Percentiles rank a stretch among this genome's conserved stretches.
phyloP scores from a whole-genome alignment of 768 basidiomycete genomes.

The Leccinum pellstonianum region DNA sequence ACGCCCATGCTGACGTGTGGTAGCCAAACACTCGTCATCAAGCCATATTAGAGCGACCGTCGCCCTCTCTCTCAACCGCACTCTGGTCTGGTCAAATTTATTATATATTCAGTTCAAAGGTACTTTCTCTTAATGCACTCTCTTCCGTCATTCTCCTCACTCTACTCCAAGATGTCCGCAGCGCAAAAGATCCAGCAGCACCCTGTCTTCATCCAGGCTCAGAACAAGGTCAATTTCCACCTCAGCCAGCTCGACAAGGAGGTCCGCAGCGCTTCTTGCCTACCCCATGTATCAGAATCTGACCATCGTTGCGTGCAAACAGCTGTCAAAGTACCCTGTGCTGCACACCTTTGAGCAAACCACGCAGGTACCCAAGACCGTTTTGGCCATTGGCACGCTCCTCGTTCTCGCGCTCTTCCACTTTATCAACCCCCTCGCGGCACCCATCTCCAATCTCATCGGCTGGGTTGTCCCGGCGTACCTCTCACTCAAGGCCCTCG shows the following conservation, averaged over 20 bases:
- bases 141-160: not conserved
- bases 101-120: slow-evolving; percentile 16
- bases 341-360: slow-evolving; percentile 83
- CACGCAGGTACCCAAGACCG: slow-evolving; percentile 92
- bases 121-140: not conserved
- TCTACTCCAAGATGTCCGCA: slow-evolving; percentile 61
- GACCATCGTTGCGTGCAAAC: not conserved
- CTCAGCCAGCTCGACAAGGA: slow-evolving; percentile 94
- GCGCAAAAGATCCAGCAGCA: slow-evolving; percentile 84
- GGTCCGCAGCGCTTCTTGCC: slow-evolving; percentile 45
- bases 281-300: not conserved
- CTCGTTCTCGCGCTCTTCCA: slow-evolving; percentile 70
- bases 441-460: slow-evolving; percentile 90
- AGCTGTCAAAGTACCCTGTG: slow-evolving; percentile 86
- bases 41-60: slow-evolving; percentile 35
- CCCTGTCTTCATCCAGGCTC: slow-evolving; percentile 80
- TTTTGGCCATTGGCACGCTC: slow-evolving; percentile 74
- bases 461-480: slow-evolving; percentile 95
- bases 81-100: not conserved
- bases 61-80: slow-evolving; percentile 26
- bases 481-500: slow-evolving; percentile 93
- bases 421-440: slow-evolving; percentile 87
- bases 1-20: slow-evolving; percentile 43
- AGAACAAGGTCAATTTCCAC: slow-evolving; percentile 80
- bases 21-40: slow-evolving; percentile 66